A percentile compares a stretch with the other conserved stretches of the same genome.
phyloP scores from a whole-genome alignment of 2,329 filamentous ascomycete genomes.

The Leptographium flavum region DNA sequence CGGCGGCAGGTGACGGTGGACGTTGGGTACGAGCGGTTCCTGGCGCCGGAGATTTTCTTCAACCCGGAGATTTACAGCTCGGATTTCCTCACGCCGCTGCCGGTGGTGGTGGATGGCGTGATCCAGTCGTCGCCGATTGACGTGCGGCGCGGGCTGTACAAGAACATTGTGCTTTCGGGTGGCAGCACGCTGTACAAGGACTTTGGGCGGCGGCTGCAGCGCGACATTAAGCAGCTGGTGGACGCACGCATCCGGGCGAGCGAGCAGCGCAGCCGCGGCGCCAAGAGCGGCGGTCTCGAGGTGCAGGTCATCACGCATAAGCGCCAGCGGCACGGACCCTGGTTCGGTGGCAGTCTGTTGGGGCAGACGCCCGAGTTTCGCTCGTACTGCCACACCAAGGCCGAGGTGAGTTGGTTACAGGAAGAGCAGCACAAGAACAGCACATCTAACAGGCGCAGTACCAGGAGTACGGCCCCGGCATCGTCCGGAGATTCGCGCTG shows the following conservation, averaged over 20 bases:
- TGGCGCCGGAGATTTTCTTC: constrained; percentile 98
- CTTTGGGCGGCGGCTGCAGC: constrained; percentile 87
- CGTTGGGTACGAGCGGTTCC: constrained; percentile 93
- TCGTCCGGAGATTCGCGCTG: constrained; percentile 86
- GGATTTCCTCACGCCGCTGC: constrained; percentile 91
- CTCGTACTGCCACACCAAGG: constrained; percentile 95
- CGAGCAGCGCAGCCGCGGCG: constrained; percentile 81
- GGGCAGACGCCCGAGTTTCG: constrained; percentile 97
- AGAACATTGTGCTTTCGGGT: constrained; percentile 97
- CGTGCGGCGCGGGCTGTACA: constrained; percentile 91
- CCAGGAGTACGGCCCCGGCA: constrained; percentile 90
- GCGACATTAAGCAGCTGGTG: constrained; percentile 92
- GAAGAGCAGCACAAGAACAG: constrained; percentile 30
- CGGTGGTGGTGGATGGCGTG: constrained; percentile 85
- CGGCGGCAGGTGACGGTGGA: constrained; percentile 77
- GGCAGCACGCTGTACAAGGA: constrained; percentile 98
- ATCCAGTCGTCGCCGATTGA: constrained; percentile 98
- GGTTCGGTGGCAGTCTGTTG: constrained; percentile 93
- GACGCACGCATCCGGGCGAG: constrained; percentile 87
- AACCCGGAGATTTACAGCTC: constrained; percentile 99
- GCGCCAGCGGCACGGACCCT: constrained; percentile 90
- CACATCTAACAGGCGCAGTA: constrained; percentile 39
- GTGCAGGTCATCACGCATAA: constrained; percentile 97
- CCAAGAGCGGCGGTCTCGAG: constrained; percentile 84
- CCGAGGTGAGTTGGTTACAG: constrained; percentile 44